These are phyloP conservation scores for Fusarium sublunatum DNA, from an alignment of 2,329 filamentous ascomycete genomes.

Conservation along the genomic window DNA sequence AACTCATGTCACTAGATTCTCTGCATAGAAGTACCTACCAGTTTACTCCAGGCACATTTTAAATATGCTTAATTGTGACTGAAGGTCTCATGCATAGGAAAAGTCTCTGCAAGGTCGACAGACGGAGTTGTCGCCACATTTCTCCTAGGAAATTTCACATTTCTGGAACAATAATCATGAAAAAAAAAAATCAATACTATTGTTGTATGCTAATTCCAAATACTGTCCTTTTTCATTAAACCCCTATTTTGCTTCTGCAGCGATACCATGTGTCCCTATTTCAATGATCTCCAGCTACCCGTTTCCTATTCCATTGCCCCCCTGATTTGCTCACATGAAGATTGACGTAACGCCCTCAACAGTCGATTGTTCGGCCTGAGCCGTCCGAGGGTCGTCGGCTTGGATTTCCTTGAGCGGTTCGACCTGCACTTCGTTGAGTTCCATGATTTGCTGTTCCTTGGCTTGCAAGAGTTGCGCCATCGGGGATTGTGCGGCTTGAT, in stretches of 20 bases:
- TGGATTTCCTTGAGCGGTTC: not conserved
- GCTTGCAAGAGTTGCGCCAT: not conserved
- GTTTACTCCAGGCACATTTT: too few species aligned
- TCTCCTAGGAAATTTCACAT: too few species aligned
- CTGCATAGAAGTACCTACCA: too few species aligned
- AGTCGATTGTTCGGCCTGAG: not conserved
- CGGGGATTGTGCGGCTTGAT: not conserved
- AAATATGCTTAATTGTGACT: too few species aligned
- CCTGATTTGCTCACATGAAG: not conserved
- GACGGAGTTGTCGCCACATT: too few species aligned
- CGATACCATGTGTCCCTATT: too few species aligned
- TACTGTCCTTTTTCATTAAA: not conserved
- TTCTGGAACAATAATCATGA: not conserved
- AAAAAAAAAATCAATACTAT: not conserved
- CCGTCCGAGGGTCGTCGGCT: too few species aligned
- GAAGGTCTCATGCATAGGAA: too few species aligned
- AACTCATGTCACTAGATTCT: too few species aligned
- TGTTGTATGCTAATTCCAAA: not conserved
- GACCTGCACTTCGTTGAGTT: not conserved
- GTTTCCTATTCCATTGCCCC: not conserved
- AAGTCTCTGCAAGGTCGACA: too few species aligned
- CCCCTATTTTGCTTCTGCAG: not conserved
- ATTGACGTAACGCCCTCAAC: not conserved
- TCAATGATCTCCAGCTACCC: too few species aligned
- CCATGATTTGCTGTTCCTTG: not conserved